These are phyloP conservation scores for Geoglossum cookeanum DNA, from an alignment of 2,329 filamentous ascomycete species.

Conservation along the genomic window DNA sequence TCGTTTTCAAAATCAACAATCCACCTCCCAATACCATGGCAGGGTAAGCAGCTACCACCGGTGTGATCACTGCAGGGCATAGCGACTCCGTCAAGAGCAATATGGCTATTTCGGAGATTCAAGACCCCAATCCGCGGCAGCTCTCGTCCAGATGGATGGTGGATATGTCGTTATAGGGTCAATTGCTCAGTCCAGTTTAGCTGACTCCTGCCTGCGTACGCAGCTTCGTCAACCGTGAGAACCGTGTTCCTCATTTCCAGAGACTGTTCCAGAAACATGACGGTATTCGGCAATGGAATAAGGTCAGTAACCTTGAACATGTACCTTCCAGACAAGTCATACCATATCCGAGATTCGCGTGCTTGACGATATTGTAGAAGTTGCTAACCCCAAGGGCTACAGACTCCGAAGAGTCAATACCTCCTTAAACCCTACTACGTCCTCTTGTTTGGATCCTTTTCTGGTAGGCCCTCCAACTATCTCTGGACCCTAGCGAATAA, in stretches of 20 bases:
- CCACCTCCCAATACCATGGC: neutral
- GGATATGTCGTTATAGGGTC: neutral
- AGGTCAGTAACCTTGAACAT: slow-evolving; percentile 36
- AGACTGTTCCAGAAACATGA: slow-evolving; percentile 56
- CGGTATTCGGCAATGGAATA: slow-evolving; percentile 54
- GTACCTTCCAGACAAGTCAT: neutral
- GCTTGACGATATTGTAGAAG: neutral
- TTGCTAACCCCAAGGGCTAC: slow-evolving; percentile 4
- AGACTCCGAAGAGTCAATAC: slow-evolving; percentile 45
- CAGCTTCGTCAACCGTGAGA: slow-evolving; percentile 48
- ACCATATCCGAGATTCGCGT: neutral
- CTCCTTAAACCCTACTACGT: slow-evolving; percentile 51
- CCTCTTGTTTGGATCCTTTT: slow-evolving; percentile 41
- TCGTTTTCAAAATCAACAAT: neutral
- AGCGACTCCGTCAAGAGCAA: no score
- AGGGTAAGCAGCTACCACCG: neutral
- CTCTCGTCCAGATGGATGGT: neutral
- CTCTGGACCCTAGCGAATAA: neutral
- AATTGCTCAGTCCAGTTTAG: neutral
- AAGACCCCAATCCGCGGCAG: neutral
- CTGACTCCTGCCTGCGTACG: neutral
- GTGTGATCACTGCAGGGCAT: neutral
- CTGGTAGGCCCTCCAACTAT: slow-evolving; percentile 28
- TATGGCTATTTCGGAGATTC: neutral
- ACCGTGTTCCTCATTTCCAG: slow-evolving; percentile 60